Base-by-base conservation (phyloP, 2,329 filamentous ascomycete genomes). In the Didymella glomerata region DNA sequence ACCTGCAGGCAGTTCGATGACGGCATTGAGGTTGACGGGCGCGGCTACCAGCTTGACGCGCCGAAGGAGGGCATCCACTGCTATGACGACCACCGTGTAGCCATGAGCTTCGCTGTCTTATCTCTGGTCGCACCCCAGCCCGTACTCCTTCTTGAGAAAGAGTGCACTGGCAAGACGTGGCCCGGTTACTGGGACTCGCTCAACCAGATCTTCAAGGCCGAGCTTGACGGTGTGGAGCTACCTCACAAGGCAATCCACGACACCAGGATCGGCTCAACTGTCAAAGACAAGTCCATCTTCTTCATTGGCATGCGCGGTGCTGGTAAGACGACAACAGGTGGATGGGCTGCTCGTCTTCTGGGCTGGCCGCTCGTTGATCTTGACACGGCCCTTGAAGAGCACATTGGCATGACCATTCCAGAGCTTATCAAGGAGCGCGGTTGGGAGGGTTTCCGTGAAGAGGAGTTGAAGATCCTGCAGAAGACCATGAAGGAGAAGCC, bases 151-250 rank as follows among this genome's bases (percentile, higher is more conserved):
- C 85, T 91, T 2, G 95, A 99, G 76, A 90, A 93, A 60, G 93
- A 97, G 71, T 99, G 95, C 75, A 91, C 92, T 2, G 93, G 91
- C 40, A 99, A 99, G 83, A 99, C 95, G 2, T 99, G 95, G 95
- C 95, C 95, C 0, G 95, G 94, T 10, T 99, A 95, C 92, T 99
- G 95, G 95, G 95, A 99, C 77, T 87, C 89, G 18, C 80, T 98
- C 55, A 88, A 89, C 22, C 87, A 90, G 66, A 85, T 87, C 14
- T 99, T 97, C 81, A 84, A 88, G 32, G 90, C 91, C 27, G 79
- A 84, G 27, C 81, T 98, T n/a, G 85, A 89, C 60, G 95, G 95
- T 13, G 86, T 89, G 34, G 92, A 96, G 67, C 67, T 75, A 9
- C 60, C 64, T 10, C 62, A 63, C 13, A 71, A 79, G 45, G 76